Evolutionary conservation across 2,329 filamentous ascomycete species (phyloP), one percentile per base, ranked within the genome.

Genomic region (Colletotrichum theobromicola): DNA sequence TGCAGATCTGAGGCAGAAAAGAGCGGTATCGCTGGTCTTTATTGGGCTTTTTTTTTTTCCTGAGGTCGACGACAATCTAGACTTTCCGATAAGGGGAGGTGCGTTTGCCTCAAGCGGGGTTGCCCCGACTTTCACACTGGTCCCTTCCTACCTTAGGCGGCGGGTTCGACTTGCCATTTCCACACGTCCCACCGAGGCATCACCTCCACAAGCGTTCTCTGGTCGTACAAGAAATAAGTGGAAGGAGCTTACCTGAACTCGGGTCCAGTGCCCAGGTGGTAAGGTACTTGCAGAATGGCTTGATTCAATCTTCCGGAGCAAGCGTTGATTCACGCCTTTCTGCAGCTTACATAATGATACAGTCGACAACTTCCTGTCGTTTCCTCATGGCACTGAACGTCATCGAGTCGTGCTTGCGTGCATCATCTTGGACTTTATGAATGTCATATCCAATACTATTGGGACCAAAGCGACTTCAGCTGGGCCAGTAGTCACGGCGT

Each of bases 31-130:
- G 63, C 63, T 67, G 68, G 42, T 34, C 32, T 67, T 60, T 50
- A 34, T 24, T 24, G 50, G 70, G 42, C 26, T 28, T 63, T 74
- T 63, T 68, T 50, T 21, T 57, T 63, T 64, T 26, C 26, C 37
- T 64, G 61, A 75, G 68, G 62, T 30, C 63, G 62, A 75, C 57
- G 68, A 75, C 72, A 75, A 75, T 72, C 72, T 75, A 75, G 72
- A 67, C 72, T 67, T 75, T 72, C 63, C 68, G 72, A 75, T 72
- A 75, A 75, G 72, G 57, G 63, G 68, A 72, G 46, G 68, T 67
- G 68, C 55, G 68, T 72, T 74, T 74, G 72, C 57, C 72, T 74
- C 68, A 64, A 75, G 72, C 72, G 72, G 72, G 72, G 72, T 72
- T 72, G 68, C 46, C 72, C 72, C 72, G 55, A 68, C 66, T 68